Evolutionary conservation across 345 rosid genomes (phyloP).

Genomic region (Salix koriyanagi): DNA sequence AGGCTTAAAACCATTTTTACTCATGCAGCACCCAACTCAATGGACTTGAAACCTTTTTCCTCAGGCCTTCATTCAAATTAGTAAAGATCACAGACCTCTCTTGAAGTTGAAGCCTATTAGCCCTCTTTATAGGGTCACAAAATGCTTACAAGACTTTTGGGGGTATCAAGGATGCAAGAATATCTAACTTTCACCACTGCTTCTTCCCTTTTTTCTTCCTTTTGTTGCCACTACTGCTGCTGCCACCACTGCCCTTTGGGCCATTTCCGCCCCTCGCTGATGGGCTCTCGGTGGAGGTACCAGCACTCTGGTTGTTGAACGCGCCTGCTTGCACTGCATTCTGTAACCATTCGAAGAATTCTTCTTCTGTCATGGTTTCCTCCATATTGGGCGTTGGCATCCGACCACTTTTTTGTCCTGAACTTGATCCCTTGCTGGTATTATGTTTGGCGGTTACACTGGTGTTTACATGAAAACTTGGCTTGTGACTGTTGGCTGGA

Average conservation of each 20-base stretch:
- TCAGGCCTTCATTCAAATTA: not conserved
- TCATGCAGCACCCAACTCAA: conserved; percentile 8
- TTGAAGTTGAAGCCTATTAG: not conserved
- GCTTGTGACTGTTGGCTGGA: conserved; percentile 86
- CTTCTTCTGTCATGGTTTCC: conserved; percentile 88
- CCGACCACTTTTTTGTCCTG: conserved; percentile 57
- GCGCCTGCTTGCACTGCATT: conserved; percentile 75
- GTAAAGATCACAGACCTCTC: conserved; percentile 4
- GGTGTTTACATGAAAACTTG: conserved; percentile 93
- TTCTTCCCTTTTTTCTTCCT: conserved; percentile 81
- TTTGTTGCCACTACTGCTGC: conserved; percentile 34
- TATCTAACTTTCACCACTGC: conserved; percentile 49
- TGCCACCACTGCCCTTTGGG: conserved; percentile 33
- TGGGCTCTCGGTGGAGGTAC: conserved; percentile 36
- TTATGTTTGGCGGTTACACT: conserved; percentile 51
- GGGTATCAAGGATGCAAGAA: not conserved
- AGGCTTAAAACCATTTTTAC: conserved; percentile 2
- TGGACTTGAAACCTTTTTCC: not conserved
- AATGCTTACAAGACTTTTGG: conserved; percentile 10
- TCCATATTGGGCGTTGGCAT: conserved; percentile 58
- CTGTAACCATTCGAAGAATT: conserved; percentile 81
- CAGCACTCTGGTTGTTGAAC: conserved; percentile 48
- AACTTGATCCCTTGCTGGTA: conserved; percentile 47
- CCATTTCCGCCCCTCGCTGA: conserved; percentile 38
- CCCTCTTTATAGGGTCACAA: conserved; percentile 4